These are phyloP conservation scores for Postia placenta DNA, from an alignment of 768 basidiomycete genomes.

Conservation along the genomic window DNA sequence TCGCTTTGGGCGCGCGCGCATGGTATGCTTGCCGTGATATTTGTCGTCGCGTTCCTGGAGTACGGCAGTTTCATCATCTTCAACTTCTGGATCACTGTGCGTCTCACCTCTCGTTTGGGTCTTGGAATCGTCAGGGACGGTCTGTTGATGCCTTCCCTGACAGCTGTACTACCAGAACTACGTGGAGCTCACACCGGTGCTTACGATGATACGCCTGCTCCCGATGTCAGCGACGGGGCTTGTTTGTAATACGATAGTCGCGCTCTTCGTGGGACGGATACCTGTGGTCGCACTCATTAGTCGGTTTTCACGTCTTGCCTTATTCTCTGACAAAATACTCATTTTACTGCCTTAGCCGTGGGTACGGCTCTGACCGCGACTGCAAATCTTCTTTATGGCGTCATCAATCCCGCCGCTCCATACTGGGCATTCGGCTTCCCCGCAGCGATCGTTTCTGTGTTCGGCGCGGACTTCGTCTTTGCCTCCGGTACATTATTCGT, in stretches of 20 bases:
- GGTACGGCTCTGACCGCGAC: conserved; percentile 55
- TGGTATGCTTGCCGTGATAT: conserved; percentile 57
- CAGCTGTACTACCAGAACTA: conserved; percentile 75
- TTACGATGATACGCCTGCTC: conserved; percentile 58
- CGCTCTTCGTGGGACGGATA: conserved; percentile 48
- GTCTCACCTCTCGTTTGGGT: too few species aligned
- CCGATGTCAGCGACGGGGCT: conserved; percentile 68
- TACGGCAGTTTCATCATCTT: conserved; percentile 55
- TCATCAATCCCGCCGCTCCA: conserved; percentile 47
- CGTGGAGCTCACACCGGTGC: conserved; percentile 43
- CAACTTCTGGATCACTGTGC: conserved; percentile 46
- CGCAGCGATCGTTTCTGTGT: conserved; percentile 53
- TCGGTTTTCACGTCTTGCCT: conserved; percentile 19
- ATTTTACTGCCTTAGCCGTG: conserved; percentile 34
- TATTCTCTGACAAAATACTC: conserved; percentile 1
- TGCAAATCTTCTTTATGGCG: conserved; percentile 61
- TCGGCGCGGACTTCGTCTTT: conserved; percentile 77
- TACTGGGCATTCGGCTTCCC: conserved; percentile 81
- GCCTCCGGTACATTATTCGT: conserved; percentile 69
- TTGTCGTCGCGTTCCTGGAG: conserved; percentile 58
- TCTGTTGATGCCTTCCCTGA: too few species aligned
- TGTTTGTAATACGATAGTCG: conserved; percentile 60
- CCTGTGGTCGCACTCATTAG: conserved; percentile 53
- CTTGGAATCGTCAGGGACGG: too few species aligned
- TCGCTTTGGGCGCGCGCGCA: conserved; percentile 58